Evolutionary conservation across 129 eudicot genomes (phyloP).

Genomic region (Flaveria bidentis): DNA sequence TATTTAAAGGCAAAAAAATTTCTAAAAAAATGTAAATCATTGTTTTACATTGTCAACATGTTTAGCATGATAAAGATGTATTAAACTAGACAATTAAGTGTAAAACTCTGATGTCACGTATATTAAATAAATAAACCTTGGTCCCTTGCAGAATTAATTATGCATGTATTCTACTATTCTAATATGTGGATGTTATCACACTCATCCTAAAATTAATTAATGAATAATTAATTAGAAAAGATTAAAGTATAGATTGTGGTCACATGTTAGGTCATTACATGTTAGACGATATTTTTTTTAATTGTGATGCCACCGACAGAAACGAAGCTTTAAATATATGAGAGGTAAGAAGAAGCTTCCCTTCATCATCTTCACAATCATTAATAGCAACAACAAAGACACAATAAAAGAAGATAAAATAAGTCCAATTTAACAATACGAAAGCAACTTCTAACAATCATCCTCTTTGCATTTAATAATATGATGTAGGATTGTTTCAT

Average conservation of each 20-base stretch:
- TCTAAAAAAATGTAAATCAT: too few species aligned
- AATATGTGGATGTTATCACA: too few species aligned
- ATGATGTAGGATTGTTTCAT: constrained; percentile 6
- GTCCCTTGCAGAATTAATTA: too few species aligned
- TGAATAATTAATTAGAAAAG: background rate
- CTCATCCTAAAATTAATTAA: too few species aligned
- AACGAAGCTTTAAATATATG: constrained; percentile 8
- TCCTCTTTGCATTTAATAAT: constrained; percentile 30
- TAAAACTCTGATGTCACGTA: too few species aligned
- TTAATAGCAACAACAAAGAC: constrained; percentile 29
- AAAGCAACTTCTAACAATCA: constrained; percentile 33
- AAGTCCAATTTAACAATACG: constrained; percentile 28
- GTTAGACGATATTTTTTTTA: background rate
- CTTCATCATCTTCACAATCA: constrained; percentile 24
- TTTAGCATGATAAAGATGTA: too few species aligned
- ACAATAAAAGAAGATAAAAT: constrained; percentile 25
- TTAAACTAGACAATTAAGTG: too few species aligned
- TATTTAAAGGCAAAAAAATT: too few species aligned
- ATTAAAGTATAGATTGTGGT: background rate
- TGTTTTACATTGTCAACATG: too few species aligned
- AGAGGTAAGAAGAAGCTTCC: constrained; percentile 14
- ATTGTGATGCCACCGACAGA: constrained; percentile 29
- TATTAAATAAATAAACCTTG: too few species aligned
- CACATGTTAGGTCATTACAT: constrained; percentile 11
- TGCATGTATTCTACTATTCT: too few species aligned